Evolutionary conservation across 73 alveolate species (phyloP).

Genomic region (Urostyla sp.): DNA sequence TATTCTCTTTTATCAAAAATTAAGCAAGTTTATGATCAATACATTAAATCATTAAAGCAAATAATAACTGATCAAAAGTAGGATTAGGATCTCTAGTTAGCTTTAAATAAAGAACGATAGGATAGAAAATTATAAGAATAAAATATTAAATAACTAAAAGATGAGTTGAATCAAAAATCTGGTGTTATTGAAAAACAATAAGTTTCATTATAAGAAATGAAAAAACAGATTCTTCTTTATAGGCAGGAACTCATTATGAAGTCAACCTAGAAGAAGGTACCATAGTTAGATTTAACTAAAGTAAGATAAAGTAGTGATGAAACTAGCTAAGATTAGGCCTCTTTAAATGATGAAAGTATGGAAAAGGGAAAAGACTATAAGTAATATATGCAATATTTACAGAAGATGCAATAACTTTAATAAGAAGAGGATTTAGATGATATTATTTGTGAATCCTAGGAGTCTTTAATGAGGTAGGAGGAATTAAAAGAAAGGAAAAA

Average conservation of each 20-base stretch:
- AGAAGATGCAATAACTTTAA: constrained; percentile 21
- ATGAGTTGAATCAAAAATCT: neutral
- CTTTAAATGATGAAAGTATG: neutral
- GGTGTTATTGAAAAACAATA: constrained; percentile 6
- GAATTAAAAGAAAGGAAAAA: constrained; percentile 32
- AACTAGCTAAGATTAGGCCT: neutral
- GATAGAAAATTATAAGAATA: constrained; percentile 12
- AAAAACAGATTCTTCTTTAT: constrained; percentile 25
- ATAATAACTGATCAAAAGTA: neutral
- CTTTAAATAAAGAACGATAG: neutral
- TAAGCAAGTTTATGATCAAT: neutral
- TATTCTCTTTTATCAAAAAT: constrained; percentile 6
- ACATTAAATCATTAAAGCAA: neutral
- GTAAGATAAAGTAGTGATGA: constrained; percentile 26
- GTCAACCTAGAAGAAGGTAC: constrained; percentile 28
- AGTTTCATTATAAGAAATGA: constrained; percentile 8
- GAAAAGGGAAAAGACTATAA: neutral
- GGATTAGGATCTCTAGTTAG: constrained; percentile 18
- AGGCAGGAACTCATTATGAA: constrained; percentile 20
- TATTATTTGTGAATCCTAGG: constrained; percentile 26
- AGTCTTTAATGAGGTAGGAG: constrained; percentile 32
- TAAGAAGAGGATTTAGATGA: constrained; percentile 29
- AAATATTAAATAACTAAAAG: constrained; percentile 1
- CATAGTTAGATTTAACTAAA: constrained; percentile 33
- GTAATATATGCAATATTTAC: constrained; percentile 9